Evolutionary conservation across 2,329 filamentous ascomycete genomes (phyloP), one percentile per base, ranked within the genome.

Genomic region (Trichoderma koningiopsis): DNA sequence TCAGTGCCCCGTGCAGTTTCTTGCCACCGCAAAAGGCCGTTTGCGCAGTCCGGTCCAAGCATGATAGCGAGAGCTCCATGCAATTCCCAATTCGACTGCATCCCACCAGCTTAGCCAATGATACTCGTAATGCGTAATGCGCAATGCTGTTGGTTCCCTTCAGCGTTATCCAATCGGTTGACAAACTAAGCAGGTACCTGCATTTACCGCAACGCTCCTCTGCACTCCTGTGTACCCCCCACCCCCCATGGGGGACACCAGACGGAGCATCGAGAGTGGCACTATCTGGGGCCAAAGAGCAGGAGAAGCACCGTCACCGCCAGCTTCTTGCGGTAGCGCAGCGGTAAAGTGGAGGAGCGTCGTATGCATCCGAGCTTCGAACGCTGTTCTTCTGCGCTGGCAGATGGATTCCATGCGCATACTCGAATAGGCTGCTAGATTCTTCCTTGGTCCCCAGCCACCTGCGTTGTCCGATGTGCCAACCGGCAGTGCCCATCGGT

Each of bases 101-200:
- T 49, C 47, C 47, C 47, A 4, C 47, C n/a, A 24, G 47, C 47
- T 24, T 24, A 49, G 22, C 47, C 40, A 43, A 43, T 43, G 40
- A 10, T n/a, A 43, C 19, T 43, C 40, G 40, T 43, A 43, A 43
- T 43, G 16, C 40, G 40, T 4, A 43, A 43, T 43, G 40, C 40
- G 19, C 3, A 8, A 22, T 49, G 43, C 47, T 49, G 47, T 49
- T 49, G 22, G 47, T 49, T 49, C 43, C n/a, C 22, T 49, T 49
- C n/a, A 49, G 47, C 47, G 14, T 6, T 6, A 19, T n/a, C 19
- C 40, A 43, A 53, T 29, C 33, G 62, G 27, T 31, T 47, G n/a
- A 37, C 24, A 31, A 37, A 56, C 65, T 68, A 68, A 24, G 58
- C 66, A 68, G 65, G 66, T 68, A 68, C 66, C 66, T 68, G 66